Conservation (phyloP, 257 asterid species). For the Buddleja alternifolia region DNA sequence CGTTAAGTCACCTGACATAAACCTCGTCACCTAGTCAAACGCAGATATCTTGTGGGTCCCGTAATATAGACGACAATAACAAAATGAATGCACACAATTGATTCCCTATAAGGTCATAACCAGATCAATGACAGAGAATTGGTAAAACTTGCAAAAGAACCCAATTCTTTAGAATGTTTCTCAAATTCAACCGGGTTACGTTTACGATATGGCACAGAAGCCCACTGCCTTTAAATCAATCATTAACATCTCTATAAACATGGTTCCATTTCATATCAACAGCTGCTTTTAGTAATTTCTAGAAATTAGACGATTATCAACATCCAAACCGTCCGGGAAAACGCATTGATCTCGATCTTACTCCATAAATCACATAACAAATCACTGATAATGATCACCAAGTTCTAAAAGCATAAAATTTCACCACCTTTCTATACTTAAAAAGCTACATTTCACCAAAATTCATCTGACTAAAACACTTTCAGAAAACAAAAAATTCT, state of each 20-base stretch:
- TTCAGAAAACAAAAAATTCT: background rate
- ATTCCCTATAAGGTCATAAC: background rate
- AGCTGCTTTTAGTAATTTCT: background rate
- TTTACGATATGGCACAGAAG: background rate
- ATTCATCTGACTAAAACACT: background rate
- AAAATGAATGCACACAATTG: background rate
- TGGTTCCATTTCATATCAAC: background rate
- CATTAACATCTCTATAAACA: background rate
- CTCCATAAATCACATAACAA: conserved; percentile 5
- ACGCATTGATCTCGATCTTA: background rate
- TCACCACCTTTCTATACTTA: background rate
- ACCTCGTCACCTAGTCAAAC: background rate
- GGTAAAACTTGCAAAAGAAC: background rate
- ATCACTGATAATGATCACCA: conserved; percentile 16
- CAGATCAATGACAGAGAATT: too few relatives aligned
- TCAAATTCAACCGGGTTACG: background rate
- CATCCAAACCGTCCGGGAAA: conserved; percentile 5
- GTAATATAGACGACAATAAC: background rate
- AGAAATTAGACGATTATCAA: background rate
- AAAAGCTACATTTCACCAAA: background rate
- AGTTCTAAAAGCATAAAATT: background rate
- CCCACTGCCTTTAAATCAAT: conserved; percentile 5
- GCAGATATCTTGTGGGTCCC: background rate
- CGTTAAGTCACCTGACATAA: too few relatives aligned
- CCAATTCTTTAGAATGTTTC: background rate